Conservation (phyloP, 257 asterid genomes). For the Oldenlandia corymbosa region DNA sequence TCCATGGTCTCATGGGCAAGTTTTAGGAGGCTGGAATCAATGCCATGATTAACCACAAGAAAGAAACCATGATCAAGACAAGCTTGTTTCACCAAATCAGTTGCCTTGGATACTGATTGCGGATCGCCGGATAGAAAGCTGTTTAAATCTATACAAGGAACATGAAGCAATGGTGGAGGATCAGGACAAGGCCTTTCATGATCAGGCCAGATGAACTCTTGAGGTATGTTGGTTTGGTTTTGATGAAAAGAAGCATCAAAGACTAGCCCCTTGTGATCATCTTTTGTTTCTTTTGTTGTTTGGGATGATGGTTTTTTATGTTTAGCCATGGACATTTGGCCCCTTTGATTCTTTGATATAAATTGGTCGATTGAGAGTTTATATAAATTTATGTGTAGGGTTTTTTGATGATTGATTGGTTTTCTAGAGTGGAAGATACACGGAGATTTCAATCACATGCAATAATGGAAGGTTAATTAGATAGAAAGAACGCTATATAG, state of each 20-base stretch:
- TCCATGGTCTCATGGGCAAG: slow-evolving; percentile 35
- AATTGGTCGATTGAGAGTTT: not conserved
- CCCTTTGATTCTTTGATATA: too few relatives aligned
- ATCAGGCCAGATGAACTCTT: slow-evolving; percentile 82
- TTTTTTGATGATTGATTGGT: not conserved
- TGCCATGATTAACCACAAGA: slow-evolving; percentile 59
- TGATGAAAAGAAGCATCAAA: slow-evolving; percentile 49
- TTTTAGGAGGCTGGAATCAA: slow-evolving; percentile 41
- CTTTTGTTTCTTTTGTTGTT: slow-evolving; percentile 20
- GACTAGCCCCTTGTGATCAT: slow-evolving; percentile 18
- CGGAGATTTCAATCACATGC: not conserved
- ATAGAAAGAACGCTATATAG: not conserved
- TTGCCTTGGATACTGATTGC: slow-evolving; percentile 20
- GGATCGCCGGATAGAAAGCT: slow-evolving; percentile 49
- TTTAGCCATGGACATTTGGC: not conserved
- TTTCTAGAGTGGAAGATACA: not conserved
- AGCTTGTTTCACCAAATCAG: slow-evolving; percentile 39
- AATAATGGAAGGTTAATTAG: not conserved
- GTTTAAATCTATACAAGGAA: slow-evolving; percentile 48
- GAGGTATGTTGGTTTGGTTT: slow-evolving; percentile 43
- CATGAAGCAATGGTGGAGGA: slow-evolving; percentile 39
- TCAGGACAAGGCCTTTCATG: slow-evolving; percentile 47
- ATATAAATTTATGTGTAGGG: too few relatives aligned
- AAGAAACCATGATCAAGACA: slow-evolving; percentile 66
- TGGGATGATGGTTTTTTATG: slow-evolving; percentile 1